Percentiles rank a stretch among this genome's conserved stretches.
These are phyloP conservation scores for Peltaster fructicola DNA, from an alignment of 2,329 filamentous ascomycete genomes.

Conservation along the genomic window DNA sequence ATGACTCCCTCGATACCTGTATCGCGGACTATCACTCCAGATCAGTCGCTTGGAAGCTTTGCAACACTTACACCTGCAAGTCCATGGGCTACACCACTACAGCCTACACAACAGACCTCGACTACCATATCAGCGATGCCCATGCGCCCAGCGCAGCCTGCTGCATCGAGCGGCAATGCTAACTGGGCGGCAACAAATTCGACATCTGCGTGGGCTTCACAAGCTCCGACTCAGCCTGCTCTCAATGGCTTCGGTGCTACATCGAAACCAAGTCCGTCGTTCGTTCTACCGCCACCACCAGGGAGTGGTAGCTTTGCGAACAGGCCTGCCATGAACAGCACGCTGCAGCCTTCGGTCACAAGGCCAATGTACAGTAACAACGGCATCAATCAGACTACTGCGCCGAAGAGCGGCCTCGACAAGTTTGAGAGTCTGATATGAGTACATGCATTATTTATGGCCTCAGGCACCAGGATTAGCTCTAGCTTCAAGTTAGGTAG, in stretches of 20 bases:
- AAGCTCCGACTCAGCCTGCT: not conserved
- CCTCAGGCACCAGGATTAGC: too few relatives aligned
- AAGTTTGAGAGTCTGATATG: constrained; percentile 51
- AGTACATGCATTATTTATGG: too few relatives aligned
- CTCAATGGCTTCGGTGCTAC: not conserved
- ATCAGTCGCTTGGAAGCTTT: constrained; percentile 17
- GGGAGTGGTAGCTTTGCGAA: constrained; percentile 7
- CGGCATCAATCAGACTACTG: constrained; percentile 13
- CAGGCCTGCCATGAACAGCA: constrained; percentile 15
- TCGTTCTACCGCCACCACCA: constrained; percentile 1
- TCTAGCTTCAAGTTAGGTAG: too few relatives aligned
- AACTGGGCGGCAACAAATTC: constrained; percentile 8
- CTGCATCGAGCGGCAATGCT: constrained; percentile 7
- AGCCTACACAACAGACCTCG: constrained; percentile 18
- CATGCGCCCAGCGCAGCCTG: constrained; percentile 14
- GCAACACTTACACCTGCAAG: constrained; percentile 20
- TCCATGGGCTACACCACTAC: constrained; percentile 22
- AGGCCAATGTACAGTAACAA: constrained; percentile 17
- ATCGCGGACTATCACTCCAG: constrained; percentile 18
- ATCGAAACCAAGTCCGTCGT: constrained; percentile 4
- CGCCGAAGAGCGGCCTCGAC: constrained; percentile 33
- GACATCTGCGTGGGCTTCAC: not conserved
- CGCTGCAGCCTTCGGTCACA: constrained; percentile 19
- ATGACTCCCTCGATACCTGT: constrained; percentile 5
- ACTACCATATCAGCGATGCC: constrained; percentile 12